Base-by-base conservation (phyloP, 768 basidiomycete species). In the Melanogaster broomeanus region DNA sequence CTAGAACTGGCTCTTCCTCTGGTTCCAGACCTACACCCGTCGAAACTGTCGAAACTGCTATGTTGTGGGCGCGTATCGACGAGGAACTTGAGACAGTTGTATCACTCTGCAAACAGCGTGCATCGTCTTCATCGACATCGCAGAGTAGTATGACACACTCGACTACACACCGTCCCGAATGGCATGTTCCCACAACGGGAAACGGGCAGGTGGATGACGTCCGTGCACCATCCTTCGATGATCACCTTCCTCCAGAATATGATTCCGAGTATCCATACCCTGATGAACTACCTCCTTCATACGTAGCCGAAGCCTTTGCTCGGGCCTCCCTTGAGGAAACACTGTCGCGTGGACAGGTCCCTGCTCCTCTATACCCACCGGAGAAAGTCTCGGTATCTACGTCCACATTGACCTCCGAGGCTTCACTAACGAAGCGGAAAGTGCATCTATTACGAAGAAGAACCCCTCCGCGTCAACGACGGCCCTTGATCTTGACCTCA, bases 401-500 rank as follows among this genome's bases (percentile, higher is more conserved):
- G 19, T 59, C 48, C 54, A 46, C 16, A 4, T 39, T 15, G 6
- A 34, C 24, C 48, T 18, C 55, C 45, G 10, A 10, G 13, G 21
- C 12, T 22, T 15, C 45, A n/a, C 25, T 16, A 16, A 13, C 13
- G 10, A 28, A 6, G 34, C 27, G 18, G 30, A 39, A 2, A 22
- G 35, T 1, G 49, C 46, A 42, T 35, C 39, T 4, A 13, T 34
- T 8, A 12, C 16, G 11, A 53, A 62, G 8, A 52, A 10, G 19
- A 25, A 35, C 0, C 52, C 18, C 12, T 9, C 48, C 10, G 10
- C 18, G 6, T 38, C 52, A 34, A 51, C 55, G 30, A 43, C 87
- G 83, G 72, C 83, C 45, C 70, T 89, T 62, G 96, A 98, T 66
- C 75, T 98, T 18, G 93, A 97, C 58, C 77, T 80, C 11, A 84